A percentile compares a stretch with the other conserved stretches of the same genome.
phyloP scores from a whole-genome alignment of 768 basidiomycete species.

The Crucibulum laeve region DNA sequence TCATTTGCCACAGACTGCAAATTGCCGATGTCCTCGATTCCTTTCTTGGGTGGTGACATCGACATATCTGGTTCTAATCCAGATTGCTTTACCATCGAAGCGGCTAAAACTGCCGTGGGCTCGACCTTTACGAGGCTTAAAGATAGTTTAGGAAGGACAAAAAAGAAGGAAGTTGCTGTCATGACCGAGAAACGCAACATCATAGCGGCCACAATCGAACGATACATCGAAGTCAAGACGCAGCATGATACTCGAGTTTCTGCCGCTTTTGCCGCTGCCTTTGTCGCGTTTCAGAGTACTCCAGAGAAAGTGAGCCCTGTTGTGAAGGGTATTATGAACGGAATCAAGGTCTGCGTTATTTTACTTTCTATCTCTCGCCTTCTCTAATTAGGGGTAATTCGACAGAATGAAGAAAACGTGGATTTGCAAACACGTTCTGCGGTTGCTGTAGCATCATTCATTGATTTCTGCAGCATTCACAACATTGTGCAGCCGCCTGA shows the following conservation, averaged over 20 bases:
- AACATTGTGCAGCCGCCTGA: conserved; percentile 82
- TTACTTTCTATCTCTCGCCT: too few relatives aligned
- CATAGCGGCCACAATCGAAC: conserved; percentile 67
- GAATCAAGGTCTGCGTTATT: conserved; percentile 72
- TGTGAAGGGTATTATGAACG: conserved; percentile 96
- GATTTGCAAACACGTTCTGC: conserved; percentile 90
- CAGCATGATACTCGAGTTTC: conserved; percentile 85
- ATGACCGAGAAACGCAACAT: conserved; percentile 75
- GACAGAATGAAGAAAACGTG: conserved; percentile 85
- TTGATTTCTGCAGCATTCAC: conserved; percentile 75
- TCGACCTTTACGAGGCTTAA: conserved; percentile 71
- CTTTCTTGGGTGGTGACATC: conserved; percentile 70
- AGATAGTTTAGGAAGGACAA: conserved; percentile 67
- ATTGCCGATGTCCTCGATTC: conserved; percentile 74
- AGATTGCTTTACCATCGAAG: conserved; percentile 75
- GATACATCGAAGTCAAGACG: conserved; percentile 77
- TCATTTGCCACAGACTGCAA: conserved; percentile 87
- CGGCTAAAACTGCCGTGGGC: conserved; percentile 68
- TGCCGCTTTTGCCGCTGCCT: conserved; percentile 87
- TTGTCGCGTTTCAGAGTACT: conserved; percentile 79
- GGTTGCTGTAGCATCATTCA: conserved; percentile 78
- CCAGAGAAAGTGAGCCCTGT: conserved; percentile 95
- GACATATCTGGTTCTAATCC: conserved; percentile 64
- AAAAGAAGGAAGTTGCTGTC: conserved; percentile 68
- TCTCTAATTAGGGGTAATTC: too few relatives aligned